Evolutionary conservation across 495 filamentous ascomycete species (phyloP).

Genomic region (Penicillium crystallinum): DNA sequence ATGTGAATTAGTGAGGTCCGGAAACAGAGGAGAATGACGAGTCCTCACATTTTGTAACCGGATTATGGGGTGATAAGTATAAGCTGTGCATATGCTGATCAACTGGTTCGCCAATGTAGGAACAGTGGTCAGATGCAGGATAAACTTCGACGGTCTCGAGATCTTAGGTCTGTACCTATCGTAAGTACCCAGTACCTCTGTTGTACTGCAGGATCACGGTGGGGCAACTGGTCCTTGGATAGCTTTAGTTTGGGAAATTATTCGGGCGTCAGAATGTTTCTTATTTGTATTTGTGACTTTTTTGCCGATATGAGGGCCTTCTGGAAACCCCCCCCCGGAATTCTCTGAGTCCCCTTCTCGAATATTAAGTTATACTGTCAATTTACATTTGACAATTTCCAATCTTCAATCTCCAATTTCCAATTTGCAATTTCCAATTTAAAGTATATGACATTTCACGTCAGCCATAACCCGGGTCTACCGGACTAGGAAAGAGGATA

Average conservation of each 20-base stretch:
- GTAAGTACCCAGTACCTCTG: no score
- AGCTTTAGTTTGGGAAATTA: conserved; percentile 8
- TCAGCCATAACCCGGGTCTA: no score
- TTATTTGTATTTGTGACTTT: conserved; percentile 20
- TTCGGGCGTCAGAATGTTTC: conserved; percentile 4
- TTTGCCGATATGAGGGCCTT: no score
- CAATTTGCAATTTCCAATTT: no score
- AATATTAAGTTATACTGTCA: no score
- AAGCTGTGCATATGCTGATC: conserved; percentile 19
- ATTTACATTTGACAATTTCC: no score
- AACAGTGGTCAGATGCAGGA: conserved; percentile 5
- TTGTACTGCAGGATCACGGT: not conserved
- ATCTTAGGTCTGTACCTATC: no score
- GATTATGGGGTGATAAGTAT: conserved; percentile 4
- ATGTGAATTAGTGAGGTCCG: conserved; percentile 3
- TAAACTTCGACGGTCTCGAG: not conserved
- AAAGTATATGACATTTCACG: no score
- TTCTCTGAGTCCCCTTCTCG: no score
- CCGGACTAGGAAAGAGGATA: not conserved
- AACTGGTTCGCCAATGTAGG: conserved; percentile 6
- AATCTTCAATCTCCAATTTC: no score
- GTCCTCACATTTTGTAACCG: conserved; percentile 17
- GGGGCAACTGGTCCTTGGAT: conserved; percentile 8
- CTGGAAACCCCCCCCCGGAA: no score
- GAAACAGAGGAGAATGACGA: conserved; percentile 6